Percentiles rank a stretch among this genome's conserved stretches.
These are phyloP conservation scores for Suhomyces guaymorum DNA, from an alignment of 1,139 yeast genomes.

Conservation along the genomic window DNA sequence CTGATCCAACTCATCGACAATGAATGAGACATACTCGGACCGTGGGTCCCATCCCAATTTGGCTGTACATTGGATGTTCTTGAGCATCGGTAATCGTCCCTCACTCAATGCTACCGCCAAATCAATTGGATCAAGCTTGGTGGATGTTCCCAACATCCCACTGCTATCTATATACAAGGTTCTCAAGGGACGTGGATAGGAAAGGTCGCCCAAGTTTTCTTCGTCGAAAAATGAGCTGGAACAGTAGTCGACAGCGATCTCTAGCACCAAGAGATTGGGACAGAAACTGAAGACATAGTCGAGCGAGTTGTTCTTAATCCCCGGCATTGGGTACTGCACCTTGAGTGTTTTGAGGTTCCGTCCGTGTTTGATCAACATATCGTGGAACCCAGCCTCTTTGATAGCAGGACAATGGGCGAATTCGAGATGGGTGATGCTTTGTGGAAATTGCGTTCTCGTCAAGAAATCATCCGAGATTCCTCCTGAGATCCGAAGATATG, in stretches of 20 bases:
- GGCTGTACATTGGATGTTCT: constrained; percentile 65
- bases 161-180: constrained; percentile 76
- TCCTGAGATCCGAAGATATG: constrained; percentile 78
- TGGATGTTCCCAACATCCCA: constrained; percentile 84
- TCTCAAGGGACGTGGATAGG: constrained; percentile 56
- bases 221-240: constrained; percentile 67
- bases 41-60: constrained; percentile 87
- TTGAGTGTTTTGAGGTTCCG: constrained; percentile 59
- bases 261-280: constrained; percentile 64
- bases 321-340: constrained; percentile 88
- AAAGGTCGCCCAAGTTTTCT: constrained; percentile 45
- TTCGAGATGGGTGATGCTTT: constrained; percentile 67
- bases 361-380: constrained; percentile 65
- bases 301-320: constrained; percentile 64
- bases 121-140: constrained; percentile 84
- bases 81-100: constrained; percentile 67
- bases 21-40: constrained; percentile 59
- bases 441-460: constrained; percentile 64
- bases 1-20: constrained; percentile 42
- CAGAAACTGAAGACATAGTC: constrained; percentile 75
- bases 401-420: constrained; percentile 87
- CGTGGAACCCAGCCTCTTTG: constrained; percentile 59
- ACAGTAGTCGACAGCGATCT: constrained; percentile 80
- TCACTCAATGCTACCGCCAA: constrained; percentile 82
- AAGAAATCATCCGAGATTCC: constrained; percentile 85